Conservation (phyloP, 768 basidiomycete genomes). For the Kondoa malvinella region DNA sequence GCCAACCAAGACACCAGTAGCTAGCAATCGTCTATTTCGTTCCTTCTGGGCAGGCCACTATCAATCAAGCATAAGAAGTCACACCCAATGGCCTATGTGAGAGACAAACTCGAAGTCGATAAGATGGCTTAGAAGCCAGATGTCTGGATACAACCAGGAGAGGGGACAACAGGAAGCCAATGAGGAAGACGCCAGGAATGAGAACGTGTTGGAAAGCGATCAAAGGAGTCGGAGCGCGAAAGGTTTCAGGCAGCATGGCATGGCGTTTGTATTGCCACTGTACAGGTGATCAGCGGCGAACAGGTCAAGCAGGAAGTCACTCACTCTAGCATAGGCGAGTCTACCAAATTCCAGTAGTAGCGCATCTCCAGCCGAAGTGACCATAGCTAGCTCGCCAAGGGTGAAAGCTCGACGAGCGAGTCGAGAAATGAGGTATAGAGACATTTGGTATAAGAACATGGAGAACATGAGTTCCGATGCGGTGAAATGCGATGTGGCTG, state of each 20-base stretch:
- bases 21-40: conserved; percentile 62
- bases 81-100: not conserved
- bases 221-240: conserved; percentile 77
- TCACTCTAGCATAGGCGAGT: conserved; percentile 61
- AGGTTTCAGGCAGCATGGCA: conserved; percentile 68
- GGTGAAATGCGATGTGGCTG: conserved; percentile 11
- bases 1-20: conserved; percentile 66
- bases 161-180: conserved; percentile 88
- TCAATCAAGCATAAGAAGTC: not conserved
- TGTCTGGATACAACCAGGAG: conserved; percentile 78
- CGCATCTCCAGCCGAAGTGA: conserved; percentile 72
- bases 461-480: conserved; percentile 22
- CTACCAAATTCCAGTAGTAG: conserved; percentile 72
- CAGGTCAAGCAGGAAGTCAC: conserved; percentile 26
- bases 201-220: conserved; percentile 81
- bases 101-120: conserved; percentile 39
- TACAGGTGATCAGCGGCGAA: not conserved
- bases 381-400: conserved; percentile 76
- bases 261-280: conserved; percentile 42
- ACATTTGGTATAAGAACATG: conserved; percentile 71
- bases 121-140: conserved; percentile 66
- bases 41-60: conserved; percentile 67
- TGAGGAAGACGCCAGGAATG: conserved; percentile 74
- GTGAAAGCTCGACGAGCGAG: conserved; percentile 90
- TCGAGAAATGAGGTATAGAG: conserved; percentile 71